A percentile compares a stretch with the other conserved stretches of the same genome.
phyloP scores from a whole-genome alignment of 805 yeast species.

The Candida succiphila region DNA sequence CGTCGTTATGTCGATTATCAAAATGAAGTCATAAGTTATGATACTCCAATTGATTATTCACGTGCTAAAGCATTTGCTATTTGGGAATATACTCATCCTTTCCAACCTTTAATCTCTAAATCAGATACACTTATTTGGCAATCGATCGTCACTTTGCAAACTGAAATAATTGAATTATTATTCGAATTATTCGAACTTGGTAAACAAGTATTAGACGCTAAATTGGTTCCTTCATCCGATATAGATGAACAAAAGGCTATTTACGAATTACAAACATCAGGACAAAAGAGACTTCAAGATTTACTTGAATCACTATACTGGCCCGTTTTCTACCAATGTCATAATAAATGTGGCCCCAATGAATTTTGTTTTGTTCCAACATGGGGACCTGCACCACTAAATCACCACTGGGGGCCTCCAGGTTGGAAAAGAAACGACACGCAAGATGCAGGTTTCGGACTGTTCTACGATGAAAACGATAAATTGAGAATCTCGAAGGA shows the following conservation, averaged over 20 bases:
- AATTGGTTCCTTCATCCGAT: slow-evolving; percentile 5
- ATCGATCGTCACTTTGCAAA: slow-evolving; percentile 31
- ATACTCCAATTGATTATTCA: slow-evolving; percentile 12
- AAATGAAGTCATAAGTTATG: not conserved
- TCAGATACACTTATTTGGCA: slow-evolving; percentile 42
- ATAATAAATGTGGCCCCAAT: slow-evolving; percentile 29
- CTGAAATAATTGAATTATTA: slow-evolving; percentile 24
- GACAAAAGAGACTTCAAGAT: slow-evolving; percentile 2
- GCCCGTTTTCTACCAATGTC: slow-evolving; percentile 33
- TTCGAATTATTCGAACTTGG: slow-evolving; percentile 26
- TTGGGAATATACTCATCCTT: slow-evolving; percentile 37
- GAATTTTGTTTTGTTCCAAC: slow-evolving; percentile 49
- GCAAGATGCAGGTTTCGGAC: slow-evolving; percentile 16
- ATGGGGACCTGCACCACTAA: slow-evolving; percentile 50
- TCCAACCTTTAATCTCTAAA: slow-evolving; percentile 24
- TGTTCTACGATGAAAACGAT: slow-evolving; percentile 13
- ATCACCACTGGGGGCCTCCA: no score
- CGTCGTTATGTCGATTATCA: slow-evolving; percentile 30
- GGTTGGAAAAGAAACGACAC: slow-evolving; percentile 20
- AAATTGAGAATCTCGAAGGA: slow-evolving; percentile 11
- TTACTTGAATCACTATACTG: slow-evolving; percentile 27
- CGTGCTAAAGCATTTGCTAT: slow-evolving; percentile 23
- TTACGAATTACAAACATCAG: no score
- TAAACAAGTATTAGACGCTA: slow-evolving; percentile 11
- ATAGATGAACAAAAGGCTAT: slow-evolving; percentile 2